These are phyloP conservation scores for Vigna trinervia DNA, from an alignment of 306 rosid genomes.

Conservation along the genomic window DNA sequence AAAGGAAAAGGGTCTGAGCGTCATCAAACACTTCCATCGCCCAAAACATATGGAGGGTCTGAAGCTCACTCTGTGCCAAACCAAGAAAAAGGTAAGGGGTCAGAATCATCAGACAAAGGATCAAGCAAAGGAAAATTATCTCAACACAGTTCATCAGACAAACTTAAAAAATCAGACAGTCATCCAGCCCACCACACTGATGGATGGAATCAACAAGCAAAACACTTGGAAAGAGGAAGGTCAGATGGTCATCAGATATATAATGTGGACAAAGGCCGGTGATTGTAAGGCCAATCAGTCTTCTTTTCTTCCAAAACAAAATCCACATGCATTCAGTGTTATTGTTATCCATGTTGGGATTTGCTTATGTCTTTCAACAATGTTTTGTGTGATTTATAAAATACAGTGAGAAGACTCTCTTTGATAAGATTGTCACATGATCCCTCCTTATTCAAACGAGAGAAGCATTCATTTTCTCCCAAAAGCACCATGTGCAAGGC, in stretches of 20 bases:
- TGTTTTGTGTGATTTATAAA: conserved; percentile 40
- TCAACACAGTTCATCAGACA: conserved; percentile 51
- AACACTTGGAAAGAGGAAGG: conserved; percentile 64
- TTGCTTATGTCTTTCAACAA: conserved; percentile 46
- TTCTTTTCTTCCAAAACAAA: conserved; percentile 33
- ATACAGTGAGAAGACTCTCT: conserved; percentile 37
- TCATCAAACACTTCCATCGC: conserved; percentile 42
- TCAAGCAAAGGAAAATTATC: conserved; percentile 46
- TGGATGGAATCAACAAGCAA: conserved; percentile 52
- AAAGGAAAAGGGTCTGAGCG: conserved; percentile 58
- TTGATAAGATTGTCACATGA: conserved; percentile 44
- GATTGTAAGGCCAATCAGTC: conserved; percentile 38
- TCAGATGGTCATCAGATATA: conserved; percentile 58
- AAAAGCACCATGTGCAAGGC: conserved; percentile 46
- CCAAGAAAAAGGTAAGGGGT: conserved; percentile 50
- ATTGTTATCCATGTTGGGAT: conserved; percentile 27
- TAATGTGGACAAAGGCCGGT: conserved; percentile 58
- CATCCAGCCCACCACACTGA: conserved; percentile 54
- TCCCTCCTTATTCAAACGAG: neutral
- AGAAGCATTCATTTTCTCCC: conserved; percentile 28
- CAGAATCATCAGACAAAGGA: conserved; percentile 48
- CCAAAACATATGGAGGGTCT: conserved; percentile 45
- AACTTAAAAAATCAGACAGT: conserved; percentile 60
- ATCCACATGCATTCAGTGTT: conserved; percentile 45
- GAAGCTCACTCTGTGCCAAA: conserved; percentile 43